Evolutionary conservation across 768 basidiomycete genomes (phyloP).

Genomic region (Mycena vitilis): DNA sequence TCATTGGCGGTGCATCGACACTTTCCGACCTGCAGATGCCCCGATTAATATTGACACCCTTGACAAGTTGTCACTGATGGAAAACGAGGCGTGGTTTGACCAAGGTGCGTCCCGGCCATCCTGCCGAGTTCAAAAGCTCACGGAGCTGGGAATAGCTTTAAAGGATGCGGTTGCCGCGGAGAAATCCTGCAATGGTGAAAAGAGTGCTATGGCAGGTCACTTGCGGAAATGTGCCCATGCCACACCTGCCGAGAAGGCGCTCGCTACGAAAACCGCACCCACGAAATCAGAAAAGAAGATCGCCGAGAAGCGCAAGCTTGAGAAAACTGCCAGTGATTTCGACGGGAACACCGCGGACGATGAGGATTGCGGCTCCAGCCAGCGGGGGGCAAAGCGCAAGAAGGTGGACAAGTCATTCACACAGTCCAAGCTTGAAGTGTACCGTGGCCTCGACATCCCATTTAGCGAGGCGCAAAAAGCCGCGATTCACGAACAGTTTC

Average conservation of each 20-base stretch:
- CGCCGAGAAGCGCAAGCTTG: neutral
- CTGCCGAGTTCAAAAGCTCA: too few relatives aligned
- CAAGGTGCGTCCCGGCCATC: too few relatives aligned
- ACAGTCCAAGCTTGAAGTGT: neutral
- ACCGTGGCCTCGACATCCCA: neutral
- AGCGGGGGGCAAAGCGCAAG: neutral
- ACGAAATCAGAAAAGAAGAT: neutral
- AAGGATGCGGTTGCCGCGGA: too few relatives aligned
- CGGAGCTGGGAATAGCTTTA: too few relatives aligned
- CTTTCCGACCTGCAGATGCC: slow-evolving; percentile 1
- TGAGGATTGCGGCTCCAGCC: neutral
- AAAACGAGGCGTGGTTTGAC: too few relatives aligned
- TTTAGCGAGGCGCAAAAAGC: neutral
- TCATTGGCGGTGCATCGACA: slow-evolving; percentile 18
- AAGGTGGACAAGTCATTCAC: neutral
- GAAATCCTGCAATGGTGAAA: neutral
- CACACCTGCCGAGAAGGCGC: neutral
- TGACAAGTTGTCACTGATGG: neutral
- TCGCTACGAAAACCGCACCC: neutral
- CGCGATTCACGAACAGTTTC: neutral
- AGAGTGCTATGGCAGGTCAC: neutral
- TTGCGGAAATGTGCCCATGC: neutral
- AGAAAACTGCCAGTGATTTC: neutral
- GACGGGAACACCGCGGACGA: neutral
- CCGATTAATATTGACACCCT: slow-evolving; percentile 5